These are phyloP conservation scores for Xylariaceae sp. DNA, from an alignment of 2,329 filamentous ascomycete genomes.

Conservation along the genomic window DNA sequence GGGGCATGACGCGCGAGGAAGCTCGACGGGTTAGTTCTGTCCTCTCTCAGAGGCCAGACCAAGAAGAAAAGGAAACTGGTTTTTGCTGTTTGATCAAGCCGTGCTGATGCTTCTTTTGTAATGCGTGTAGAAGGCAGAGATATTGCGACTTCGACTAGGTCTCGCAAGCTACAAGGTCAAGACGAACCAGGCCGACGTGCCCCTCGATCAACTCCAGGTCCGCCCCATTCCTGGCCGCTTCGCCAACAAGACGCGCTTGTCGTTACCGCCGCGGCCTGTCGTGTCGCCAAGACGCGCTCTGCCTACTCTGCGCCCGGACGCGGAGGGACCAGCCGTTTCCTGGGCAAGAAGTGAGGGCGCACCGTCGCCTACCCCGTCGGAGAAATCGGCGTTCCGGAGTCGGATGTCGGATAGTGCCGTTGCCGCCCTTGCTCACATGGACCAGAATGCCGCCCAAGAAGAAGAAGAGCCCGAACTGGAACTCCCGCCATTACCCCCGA, in stretches of 20 bases:
- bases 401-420: background rate
- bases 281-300: conserved; percentile 1
- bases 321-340: conserved; percentile 1
- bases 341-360: conserved; percentile 2
- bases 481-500: conserved; percentile 10
- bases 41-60: background rate
- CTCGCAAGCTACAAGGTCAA: conserved; percentile 71
- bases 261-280: conserved; percentile 5
- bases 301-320: background rate
- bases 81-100: background rate
- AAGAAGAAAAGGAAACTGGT: background rate
- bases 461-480: conserved; percentile 18
- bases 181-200: conserved; percentile 64
- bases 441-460: conserved; percentile 3
- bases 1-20: conserved; percentile 46
- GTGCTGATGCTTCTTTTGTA: conserved; percentile 7
- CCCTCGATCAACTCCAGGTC: conserved; percentile 55
- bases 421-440: background rate
- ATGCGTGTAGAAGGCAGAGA: conserved; percentile 52
- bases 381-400: conserved; percentile 8
- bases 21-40: conserved; percentile 42
- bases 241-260: background rate
- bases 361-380: background rate
- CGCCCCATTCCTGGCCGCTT: conserved; percentile 28
- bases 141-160: conserved; percentile 61